A percentile compares a stretch with the other conserved stretches of the same genome.
Evolutionary conservation across 23 red algal species (phyloP).

Genomic region (Agarophyton chilense): DNA sequence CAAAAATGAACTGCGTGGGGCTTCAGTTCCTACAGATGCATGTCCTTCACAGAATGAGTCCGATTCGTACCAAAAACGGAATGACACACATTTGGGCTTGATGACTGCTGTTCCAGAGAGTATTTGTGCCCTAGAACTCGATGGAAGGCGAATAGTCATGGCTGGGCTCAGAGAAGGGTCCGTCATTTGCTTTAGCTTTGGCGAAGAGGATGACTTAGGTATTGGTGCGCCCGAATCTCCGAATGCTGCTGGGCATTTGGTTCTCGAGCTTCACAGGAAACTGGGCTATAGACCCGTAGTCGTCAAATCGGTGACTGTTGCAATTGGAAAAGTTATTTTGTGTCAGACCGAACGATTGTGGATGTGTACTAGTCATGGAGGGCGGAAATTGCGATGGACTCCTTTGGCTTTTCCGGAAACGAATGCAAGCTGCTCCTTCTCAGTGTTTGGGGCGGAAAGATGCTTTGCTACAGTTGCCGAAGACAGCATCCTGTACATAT

Average conservation of each 20-base stretch:
- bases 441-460: conserved; percentile 55
- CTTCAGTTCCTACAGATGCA: background rate
- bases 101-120: conserved; percentile 65
- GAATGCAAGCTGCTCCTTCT: conserved; percentile 46
- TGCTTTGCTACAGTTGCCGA: conserved; percentile 47
- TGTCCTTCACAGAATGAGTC: background rate
- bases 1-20: background rate
- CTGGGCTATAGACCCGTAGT: conserved; percentile 60
- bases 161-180: conserved; percentile 60
- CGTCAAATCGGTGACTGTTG: conserved; percentile 12
- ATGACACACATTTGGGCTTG: background rate
- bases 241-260: background rate
- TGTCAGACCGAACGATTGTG: conserved; percentile 60
- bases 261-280: conserved; percentile 44
- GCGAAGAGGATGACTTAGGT: background rate
- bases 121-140: conserved; percentile 55
- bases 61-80: background rate
- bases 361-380: conserved; percentile 56
- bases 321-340: conserved; percentile 35
- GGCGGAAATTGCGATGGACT: conserved; percentile 43
- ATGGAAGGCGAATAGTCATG: conserved; percentile 26
- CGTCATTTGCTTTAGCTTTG: conserved; percentile 29
- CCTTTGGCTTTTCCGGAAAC: conserved; percentile 65
- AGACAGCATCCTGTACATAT: conserved; percentile 50
- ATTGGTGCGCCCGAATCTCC: conserved; percentile 13